Evolutionary conservation across 2,329 filamentous ascomycete species (phyloP), one percentile per base, ranked within the genome.

Genomic region (Talaromyces sp.): DNA sequence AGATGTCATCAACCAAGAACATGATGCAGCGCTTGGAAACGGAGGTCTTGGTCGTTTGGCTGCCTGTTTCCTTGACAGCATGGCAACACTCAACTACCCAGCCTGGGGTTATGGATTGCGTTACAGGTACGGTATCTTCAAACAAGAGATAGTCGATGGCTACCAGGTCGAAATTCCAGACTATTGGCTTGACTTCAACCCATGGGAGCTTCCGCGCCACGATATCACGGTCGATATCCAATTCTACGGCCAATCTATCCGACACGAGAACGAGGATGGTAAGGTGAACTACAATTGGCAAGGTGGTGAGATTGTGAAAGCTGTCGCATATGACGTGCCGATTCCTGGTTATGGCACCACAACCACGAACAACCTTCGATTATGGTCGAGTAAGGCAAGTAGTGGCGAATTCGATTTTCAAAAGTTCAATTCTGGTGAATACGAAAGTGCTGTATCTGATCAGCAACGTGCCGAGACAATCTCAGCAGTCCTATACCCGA

Each of bases 121-220:
- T 74, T 99, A 99, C 83, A 86, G 93, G 77, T 98, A 98, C 76
- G 91, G 91, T 75, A 99, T 99, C 77, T 99, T 99, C 88, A 98
- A 98, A 83, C 95, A 99, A 82, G 95, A 98, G 82, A 98, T 99
- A 72, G 89, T 97, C 66, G 91, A 98, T 74, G 95, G 95, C 65
- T 99, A 97, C 77, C 95, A 99, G 79, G 93, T 99, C 69, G 95
- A 99, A 76, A 91, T 98, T 66, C 95, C 95, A 22, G 95, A 99
- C 78, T 98, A 99, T 81, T 99, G 95, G 95, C 87, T 99, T 62
- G 95, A 98, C 77, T 97, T 98, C 80, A 99, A 99, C 79, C 95
- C 95, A 0, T 99, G 95, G 95, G 95, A 99, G 77, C 99, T 98
- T 74, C 93, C 93, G 49, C 87, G 95, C 70, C 92, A 97, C 77